Evolutionary conservation across 257 asterid species (phyloP).

Genomic region (Primulina eburnea): DNA sequence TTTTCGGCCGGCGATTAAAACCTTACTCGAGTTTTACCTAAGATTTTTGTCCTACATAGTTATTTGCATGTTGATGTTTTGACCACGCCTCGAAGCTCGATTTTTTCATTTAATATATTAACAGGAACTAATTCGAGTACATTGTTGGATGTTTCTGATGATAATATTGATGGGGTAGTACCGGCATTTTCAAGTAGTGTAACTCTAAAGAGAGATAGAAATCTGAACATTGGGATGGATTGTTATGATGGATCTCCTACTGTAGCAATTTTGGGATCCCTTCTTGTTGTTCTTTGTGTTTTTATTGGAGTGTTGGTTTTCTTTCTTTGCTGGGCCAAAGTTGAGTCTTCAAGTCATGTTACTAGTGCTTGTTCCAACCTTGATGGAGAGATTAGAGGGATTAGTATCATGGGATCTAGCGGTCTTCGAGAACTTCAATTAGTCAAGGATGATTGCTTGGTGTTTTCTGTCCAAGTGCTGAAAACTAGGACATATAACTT

Average conservation of each 20-base stretch:
- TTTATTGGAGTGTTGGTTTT: too few species aligned
- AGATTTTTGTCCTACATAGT: constrained; percentile 39
- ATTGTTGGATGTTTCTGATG: constrained; percentile 57
- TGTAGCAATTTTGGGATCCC: constrained; percentile 55
- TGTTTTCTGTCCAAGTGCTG: too few species aligned
- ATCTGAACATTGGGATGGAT: constrained; percentile 58
- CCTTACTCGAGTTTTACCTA: constrained; percentile 59
- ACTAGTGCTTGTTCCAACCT: too few species aligned
- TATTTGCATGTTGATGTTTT: constrained; percentile 43
- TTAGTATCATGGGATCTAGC: too few species aligned
- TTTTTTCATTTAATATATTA: constrained; percentile 49
- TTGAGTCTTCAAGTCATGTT: too few species aligned
- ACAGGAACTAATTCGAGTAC: constrained; percentile 54
- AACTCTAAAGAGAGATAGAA: constrained; percentile 39
- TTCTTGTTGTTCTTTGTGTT: constrained; percentile 51
- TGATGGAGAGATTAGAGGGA: too few species aligned
- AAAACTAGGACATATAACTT: too few species aligned
- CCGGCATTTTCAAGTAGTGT: constrained; percentile 46
- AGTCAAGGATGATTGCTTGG: too few species aligned
- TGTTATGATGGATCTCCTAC: constrained; percentile 27
- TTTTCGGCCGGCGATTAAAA: constrained; percentile 61
- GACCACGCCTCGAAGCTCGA: constrained; percentile 46
- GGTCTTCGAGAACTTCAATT: too few species aligned
- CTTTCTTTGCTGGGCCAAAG: too few species aligned
- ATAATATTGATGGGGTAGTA: constrained; percentile 54